Percentiles rank a stretch among this genome's conserved stretches.
Conservation (phyloP, 768 basidiomycete genomes). For the Paxillus ammoniavirescens region DNA sequence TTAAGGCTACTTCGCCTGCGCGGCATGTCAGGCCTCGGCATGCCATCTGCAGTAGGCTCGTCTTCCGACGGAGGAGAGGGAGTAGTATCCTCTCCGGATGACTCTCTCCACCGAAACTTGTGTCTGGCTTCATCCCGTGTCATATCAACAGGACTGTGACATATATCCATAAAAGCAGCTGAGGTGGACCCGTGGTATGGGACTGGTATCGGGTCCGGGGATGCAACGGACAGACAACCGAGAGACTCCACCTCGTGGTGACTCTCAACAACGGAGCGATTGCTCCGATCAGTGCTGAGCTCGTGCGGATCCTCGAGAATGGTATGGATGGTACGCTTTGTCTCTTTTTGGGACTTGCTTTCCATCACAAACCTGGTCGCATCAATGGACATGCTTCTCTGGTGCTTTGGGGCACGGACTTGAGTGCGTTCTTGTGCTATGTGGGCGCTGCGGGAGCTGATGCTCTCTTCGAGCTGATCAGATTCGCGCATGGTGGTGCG, state of each 20-base stretch:
- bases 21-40: constrained; percentile 33
- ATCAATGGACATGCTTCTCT: constrained; percentile 18
- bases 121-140: constrained; percentile 2
- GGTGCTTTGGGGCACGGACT: constrained; percentile 8
- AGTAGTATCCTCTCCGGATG: constrained; percentile 18
- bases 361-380: constrained; percentile 14
- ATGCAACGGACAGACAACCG: constrained; percentile 30
- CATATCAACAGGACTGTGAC: constrained; percentile 31
- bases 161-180: constrained; percentile 28
- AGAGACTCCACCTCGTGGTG: constrained; percentile 25
- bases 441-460: constrained; percentile 7
- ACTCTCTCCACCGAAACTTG: constrained; percentile 14
- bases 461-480: constrained; percentile 13
- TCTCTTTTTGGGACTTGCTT: constrained; percentile 18
- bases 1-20: constrained; percentile 66
- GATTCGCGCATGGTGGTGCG: constrained; percentile 7
- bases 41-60: constrained; percentile 29
- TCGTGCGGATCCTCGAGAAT: constrained; percentile 30
- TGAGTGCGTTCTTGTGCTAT: constrained; percentile 13
- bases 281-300: constrained; percentile 9
- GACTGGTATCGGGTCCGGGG: constrained; percentile 45
- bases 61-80: constrained; percentile 33
- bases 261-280: constrained; percentile 14
- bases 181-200: constrained; percentile 42
- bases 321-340: constrained; percentile 27